Base-by-base conservation (phyloP, 352 stramenopile genomes). In the Aphanomyces astaci region DNA sequence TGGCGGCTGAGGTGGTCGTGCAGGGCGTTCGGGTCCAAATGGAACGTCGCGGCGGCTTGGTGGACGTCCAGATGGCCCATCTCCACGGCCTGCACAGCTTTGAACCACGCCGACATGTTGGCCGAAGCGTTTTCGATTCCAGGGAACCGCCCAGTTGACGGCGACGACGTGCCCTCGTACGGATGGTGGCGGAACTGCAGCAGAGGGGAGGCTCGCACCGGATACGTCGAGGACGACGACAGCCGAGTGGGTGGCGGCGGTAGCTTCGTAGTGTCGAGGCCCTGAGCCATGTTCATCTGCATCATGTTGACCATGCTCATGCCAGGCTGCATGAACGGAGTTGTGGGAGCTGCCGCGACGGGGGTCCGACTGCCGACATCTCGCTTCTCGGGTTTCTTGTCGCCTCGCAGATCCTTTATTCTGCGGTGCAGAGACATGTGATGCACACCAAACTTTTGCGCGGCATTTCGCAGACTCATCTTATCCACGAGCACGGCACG, bases 401-500 rank as follows among this genome's bases (percentile, higher is more conserved):
- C 62, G 62, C 62, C 62, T 9, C 62, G 62, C 17, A 68, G 19
- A 28, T 59, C 62, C 45, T 68, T 68, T 59, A 68, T 68, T 25
- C 83, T 75, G 24, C 81, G 82, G 40, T 88, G 76, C 25, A 89
- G 78, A 51, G 78, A 83, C 73, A 79, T 73, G 70, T 86, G 78
- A 52, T 91, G 81, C 33, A 91, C 71, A 27, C 79, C 82, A 59
- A 81, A 89, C 68, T 79, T 71, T 66, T 88, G 78, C 13, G 82
- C 73, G 22, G 81, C 80, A 32, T 75, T 74, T 53, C 79, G 79
- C 5, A 89, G 72, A 30, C 75, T 84, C 59, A 88, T 80, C 31
- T 84, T 84, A 66, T 84, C 77, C 31, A 88, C 75, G 39, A 75
- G 81, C 53, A 91, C 80, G 54, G 80, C 79, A 54, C 82, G 79